Conservation (phyloP, 1,284 basidiomycete genomes). For the Cryptococcus sp. region DNA sequence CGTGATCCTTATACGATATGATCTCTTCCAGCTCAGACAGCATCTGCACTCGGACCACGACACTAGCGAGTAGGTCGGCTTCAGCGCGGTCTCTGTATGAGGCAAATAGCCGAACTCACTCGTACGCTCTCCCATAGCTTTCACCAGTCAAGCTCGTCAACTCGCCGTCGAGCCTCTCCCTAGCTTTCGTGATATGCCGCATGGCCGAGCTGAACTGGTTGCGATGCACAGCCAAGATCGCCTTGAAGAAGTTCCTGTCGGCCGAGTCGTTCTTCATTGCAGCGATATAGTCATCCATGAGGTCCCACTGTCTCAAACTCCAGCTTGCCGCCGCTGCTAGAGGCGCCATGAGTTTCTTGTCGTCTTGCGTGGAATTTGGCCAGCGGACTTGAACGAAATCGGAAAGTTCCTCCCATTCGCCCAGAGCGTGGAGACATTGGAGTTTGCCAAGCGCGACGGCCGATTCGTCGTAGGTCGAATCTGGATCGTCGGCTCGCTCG, state of each 20-base stretch:
- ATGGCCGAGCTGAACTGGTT: constrained; percentile 92
- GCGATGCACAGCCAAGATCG: constrained; percentile 92
- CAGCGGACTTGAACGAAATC: constrained; percentile 86
- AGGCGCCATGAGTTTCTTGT: constrained; percentile 88
- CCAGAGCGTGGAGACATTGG: constrained; percentile 94
- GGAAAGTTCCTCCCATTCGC: constrained; percentile 95
- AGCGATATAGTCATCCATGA: constrained; percentile 96
- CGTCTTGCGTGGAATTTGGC: constrained; percentile 78
- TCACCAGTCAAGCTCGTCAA: constrained; percentile 91
- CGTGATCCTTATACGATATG: constrained; percentile 90
- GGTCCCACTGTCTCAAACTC: constrained; percentile 96
- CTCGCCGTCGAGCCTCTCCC: constrained; percentile 90
- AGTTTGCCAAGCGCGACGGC: constrained; percentile 78
- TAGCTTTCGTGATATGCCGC: constrained; percentile 89
- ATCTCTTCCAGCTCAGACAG: constrained; percentile 98
- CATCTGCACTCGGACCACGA: constrained; percentile 98
- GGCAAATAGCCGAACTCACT: constrained; percentile 59
- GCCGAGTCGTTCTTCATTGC: constrained; percentile 93
- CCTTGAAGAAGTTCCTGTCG: constrained; percentile 93
- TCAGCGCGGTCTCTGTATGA: background rate
- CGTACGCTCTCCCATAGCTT: constrained; percentile 94
- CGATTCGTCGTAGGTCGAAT: constrained; percentile 64
- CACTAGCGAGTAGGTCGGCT: constrained; percentile 56
- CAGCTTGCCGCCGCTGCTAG: constrained; percentile 97
- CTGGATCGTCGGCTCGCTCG: constrained; percentile 43